Evolutionary conservation across 345 rosid species (phyloP).

Genomic region (Eucalyptus tenuipes): DNA sequence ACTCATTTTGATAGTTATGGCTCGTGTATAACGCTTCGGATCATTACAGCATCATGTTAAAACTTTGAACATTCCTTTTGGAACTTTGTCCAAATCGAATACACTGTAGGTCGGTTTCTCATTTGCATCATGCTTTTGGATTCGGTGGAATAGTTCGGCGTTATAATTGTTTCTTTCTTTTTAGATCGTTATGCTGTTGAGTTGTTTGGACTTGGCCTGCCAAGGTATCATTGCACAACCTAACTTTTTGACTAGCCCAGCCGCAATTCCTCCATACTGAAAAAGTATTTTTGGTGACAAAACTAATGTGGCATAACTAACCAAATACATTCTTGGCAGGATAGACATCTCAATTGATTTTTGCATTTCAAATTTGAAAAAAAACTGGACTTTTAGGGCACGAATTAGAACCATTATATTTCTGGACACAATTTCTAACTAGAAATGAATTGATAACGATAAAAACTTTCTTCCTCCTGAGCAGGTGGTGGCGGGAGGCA

Average conservation of each 20-base stretch:
- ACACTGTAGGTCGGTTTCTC: not conserved
- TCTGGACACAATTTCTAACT: accelerated
- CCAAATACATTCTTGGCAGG: not conserved
- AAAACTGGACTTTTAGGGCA: not conserved
- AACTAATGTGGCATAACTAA: accelerated
- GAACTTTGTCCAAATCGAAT: not conserved
- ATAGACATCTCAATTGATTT: not conserved
- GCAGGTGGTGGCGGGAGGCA: accelerated
- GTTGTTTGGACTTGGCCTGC: not conserved
- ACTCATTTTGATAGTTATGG: not conserved
- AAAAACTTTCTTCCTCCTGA: too few species aligned
- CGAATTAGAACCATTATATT: accelerated
- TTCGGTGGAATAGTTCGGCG: not conserved
- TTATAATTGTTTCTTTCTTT: not conserved
- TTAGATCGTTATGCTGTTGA: not conserved
- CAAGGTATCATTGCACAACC: not conserved
- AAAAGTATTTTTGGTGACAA: not conserved
- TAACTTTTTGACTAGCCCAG: not conserved
- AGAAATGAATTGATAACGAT: accelerated
- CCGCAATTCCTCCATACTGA: not conserved
- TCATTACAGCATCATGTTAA: not conserved
- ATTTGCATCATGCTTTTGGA: not conserved
- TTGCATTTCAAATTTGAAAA: not conserved
- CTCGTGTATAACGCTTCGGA: not conserved
- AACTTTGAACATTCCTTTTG: not conserved